Evolutionary conservation across 2,329 filamentous ascomycete genomes (phyloP).

Genomic region (Elsinoe ampelina): DNA sequence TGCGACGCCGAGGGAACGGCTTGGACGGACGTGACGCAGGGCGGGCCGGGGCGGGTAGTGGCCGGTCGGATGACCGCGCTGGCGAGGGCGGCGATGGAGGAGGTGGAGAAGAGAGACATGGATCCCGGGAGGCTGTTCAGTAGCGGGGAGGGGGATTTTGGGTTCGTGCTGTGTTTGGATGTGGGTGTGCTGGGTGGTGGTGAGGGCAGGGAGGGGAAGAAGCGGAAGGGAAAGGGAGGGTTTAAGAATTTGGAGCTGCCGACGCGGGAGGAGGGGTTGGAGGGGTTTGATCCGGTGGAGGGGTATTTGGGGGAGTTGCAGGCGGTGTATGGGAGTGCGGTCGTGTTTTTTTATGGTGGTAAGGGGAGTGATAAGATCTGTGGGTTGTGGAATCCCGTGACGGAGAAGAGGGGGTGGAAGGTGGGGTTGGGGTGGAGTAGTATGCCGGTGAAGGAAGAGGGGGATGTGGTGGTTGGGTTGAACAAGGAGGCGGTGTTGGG

Average conservation of each 20-base stretch:
- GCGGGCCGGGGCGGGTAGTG: conserved; percentile 66
- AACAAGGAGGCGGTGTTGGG: conserved; percentile 59
- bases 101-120: conserved; percentile 32
- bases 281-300: conserved; percentile 52
- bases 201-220: conserved; percentile 29
- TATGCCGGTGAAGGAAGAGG: conserved; percentile 39
- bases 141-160: conserved; percentile 66
- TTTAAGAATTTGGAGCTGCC: conserved; percentile 69
- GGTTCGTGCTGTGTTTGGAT: conserved; percentile 70
- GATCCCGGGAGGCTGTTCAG: conserved; percentile 57
- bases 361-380: conserved; percentile 49
- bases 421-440: conserved; percentile 62
- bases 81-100: conserved; percentile 62
- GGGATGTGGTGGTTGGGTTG: conserved; percentile 46
- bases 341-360: conserved; percentile 72
- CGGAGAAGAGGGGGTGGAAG: conserved; percentile 52
- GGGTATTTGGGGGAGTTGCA: conserved; percentile 60
- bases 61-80: conserved; percentile 75
- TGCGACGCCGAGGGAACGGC: conserved; percentile 67
- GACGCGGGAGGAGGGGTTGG: conserved; percentile 39
- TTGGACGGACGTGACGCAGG: conserved; percentile 55
- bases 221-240: conserved; percentile 38
- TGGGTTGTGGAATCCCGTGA: conserved; percentile 56
- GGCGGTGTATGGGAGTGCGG: conserved; percentile 54
- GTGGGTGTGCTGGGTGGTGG: conserved; percentile 38